Evolutionary conservation across 2,329 filamentous ascomycete genomes (phyloP), one percentile per base, ranked within the genome.

Genomic region (Colletotrichum spinosum): DNA sequence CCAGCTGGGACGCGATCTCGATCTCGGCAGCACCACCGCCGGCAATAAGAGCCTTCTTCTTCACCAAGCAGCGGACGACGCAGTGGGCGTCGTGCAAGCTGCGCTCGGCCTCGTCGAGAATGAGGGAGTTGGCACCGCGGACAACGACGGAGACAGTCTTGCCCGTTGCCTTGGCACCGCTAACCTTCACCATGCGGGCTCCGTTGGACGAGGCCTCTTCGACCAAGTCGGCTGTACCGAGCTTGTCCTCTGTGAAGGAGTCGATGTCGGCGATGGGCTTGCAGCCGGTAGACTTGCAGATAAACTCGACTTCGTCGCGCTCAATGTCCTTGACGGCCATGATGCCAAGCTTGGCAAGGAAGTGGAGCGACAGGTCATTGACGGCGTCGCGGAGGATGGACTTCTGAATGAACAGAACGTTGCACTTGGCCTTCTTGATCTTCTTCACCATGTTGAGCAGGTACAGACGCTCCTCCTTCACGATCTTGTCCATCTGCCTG

Each of bases 341-440:
- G 72, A 99, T 99, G 80, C 95, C 95, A 69, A 98, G 90, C 80
- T 97, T 97, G 74, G 96, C 93, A 69, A 99, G 86, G 87, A 99
- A 99, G 83, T 99, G 96, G 69, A 99, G 87, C 68, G 93, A 97
- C 64, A 99, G 87, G 73, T 99, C 96, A 83, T 99, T 99, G 78
- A 99, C 94, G 41, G 96, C 96, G 75, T 99, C 96, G 72, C 96
- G 90, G 65, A 99, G 89, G 72, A 99, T 99, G 12, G 95, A 98
- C 83, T 99, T 99, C 77, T 99, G 96, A 72, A 99, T 98, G 71
- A 99, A 86, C 49, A 98, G 89, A 48, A 99, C 96, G 74, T 99
- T 99, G 84, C 96, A 99, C 85, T 98, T 99, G 71, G 96, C 94
- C 87, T 98, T 99, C 84, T 98, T 97, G 81, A 99, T 99, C 87